phyloP scores from a whole-genome alignment of 331 rosid species.

The Malus hybrid region DNA sequence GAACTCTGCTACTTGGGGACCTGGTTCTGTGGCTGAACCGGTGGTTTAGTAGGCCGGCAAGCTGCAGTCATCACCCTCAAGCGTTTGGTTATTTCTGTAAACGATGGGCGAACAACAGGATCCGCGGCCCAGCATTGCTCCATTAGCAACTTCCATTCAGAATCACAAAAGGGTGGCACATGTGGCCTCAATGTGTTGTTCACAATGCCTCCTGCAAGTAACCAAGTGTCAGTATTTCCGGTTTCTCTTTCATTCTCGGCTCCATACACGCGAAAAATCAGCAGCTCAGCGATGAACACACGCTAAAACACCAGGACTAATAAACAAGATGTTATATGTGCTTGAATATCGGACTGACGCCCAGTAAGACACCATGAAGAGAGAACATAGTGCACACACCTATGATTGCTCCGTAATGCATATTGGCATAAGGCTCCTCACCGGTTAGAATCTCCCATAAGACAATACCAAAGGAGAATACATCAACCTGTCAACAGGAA shows the following conservation, averaged over 20 bases:
- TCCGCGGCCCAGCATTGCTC: conserved; percentile 53
- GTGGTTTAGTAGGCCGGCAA: conserved; percentile 23
- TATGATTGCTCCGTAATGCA: conserved; percentile 55
- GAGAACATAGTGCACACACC: conserved; percentile 8
- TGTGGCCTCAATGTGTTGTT: conserved; percentile 41
- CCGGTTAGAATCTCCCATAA: conserved; percentile 40
- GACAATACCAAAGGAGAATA: conserved; percentile 21
- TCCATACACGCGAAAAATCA: neutral
- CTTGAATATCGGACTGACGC: neutral
- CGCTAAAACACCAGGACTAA: neutral
- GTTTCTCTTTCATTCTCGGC: neutral
- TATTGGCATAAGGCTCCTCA: conserved; percentile 51
- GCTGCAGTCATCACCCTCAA: conserved; percentile 40
- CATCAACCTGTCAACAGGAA: conserved; percentile 36
- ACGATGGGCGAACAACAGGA: conserved; percentile 34
- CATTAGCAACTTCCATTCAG: conserved; percentile 41
- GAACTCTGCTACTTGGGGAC: conserved; percentile 19
- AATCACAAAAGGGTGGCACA: conserved; percentile 31
- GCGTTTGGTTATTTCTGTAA: conserved; percentile 34
- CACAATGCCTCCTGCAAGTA: conserved; percentile 45
- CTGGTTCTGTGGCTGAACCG: conserved; percentile 23
- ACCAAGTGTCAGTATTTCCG: neutral
- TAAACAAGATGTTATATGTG: neutral
- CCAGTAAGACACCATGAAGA: neutral
- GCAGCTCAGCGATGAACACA: neutral